A percentile compares a stretch with the other conserved stretches of the same genome.
Conservation (phyloP, 2,329 filamentous ascomycete species). For the Cordyceps cicadae region DNA sequence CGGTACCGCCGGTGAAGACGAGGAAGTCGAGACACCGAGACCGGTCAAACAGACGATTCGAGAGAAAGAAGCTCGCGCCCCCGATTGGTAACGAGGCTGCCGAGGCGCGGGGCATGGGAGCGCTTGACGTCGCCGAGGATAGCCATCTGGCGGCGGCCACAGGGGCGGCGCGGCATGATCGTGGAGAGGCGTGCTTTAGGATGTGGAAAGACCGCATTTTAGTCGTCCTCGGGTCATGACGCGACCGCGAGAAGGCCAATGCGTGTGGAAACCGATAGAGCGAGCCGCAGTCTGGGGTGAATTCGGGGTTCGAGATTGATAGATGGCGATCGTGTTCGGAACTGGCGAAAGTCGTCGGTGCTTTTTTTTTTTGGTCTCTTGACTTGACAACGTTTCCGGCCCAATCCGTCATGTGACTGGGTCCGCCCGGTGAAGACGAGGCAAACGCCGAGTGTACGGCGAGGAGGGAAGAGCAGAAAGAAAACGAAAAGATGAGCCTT, state of each 20-base stretch:
- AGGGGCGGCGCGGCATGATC: constrained; percentile 5
- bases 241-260: constrained; percentile 8
- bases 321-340: background rate
- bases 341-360: background rate
- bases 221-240: constrained; percentile 8
- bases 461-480: too few species aligned
- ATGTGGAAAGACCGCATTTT: constrained; percentile 10
- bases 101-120: constrained; percentile 2
- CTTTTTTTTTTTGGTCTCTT: constrained; percentile 8
- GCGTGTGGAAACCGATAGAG: background rate
- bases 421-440: background rate
- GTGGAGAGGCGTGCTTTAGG: background rate
- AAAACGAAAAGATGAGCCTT: background rate
- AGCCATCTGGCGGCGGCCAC: constrained; percentile 20
- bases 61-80: constrained; percentile 25
- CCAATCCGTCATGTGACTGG: constrained; percentile 8
- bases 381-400: background rate
- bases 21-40: constrained; percentile 30
- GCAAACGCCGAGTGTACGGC: background rate
- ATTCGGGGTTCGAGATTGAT: background rate
- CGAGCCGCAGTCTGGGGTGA: background rate
- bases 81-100: constrained; percentile 15
- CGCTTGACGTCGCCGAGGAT: constrained; percentile 20
- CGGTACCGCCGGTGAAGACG: constrained; percentile 18
- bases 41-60: constrained; percentile 28